Evolutionary conservation across 495 filamentous ascomycete species (phyloP).

Genomic region (Penicillium egyptiacum): DNA sequence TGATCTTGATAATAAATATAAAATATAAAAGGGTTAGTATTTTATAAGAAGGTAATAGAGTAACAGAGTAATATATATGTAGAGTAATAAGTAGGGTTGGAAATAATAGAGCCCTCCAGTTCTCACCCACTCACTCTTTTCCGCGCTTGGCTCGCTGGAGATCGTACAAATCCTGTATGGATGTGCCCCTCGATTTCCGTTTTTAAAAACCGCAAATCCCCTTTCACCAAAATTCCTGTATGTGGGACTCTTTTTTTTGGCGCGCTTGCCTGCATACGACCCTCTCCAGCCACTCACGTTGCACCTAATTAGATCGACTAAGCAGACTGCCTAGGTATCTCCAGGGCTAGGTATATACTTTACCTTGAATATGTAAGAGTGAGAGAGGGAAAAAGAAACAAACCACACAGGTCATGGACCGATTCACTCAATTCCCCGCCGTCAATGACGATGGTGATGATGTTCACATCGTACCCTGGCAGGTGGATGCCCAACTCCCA

Average conservation of each 20-base stretch:
- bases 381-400: not conserved
- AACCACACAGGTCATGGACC: slow-evolving; percentile 20
- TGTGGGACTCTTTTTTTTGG: slow-evolving; percentile 8
- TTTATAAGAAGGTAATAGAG: too few relatives aligned
- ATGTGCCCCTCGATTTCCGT: not conserved
- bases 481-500: slow-evolving; percentile 22
- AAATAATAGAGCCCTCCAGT: not conserved
- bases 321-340: slow-evolving; percentile 18
- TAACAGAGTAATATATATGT: not conserved
- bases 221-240: not conserved
- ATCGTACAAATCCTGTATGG: slow-evolving; percentile 2
- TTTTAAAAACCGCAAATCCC: not conserved
- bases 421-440: slow-evolving; percentile 26
- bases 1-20: not conserved
- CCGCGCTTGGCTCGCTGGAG: slow-evolving; percentile 8
- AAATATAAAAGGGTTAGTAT: too few relatives aligned
- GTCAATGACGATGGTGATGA: slow-evolving; percentile 18
- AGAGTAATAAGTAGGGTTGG: not conserved
- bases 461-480: slow-evolving; percentile 22
- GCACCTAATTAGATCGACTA: slow-evolving; percentile 21
- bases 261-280: slow-evolving; percentile 26
- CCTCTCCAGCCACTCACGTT: slow-evolving; percentile 26
- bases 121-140: not conserved
- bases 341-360: slow-evolving; percentile 8
- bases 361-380: slow-evolving; percentile 1